A percentile compares a stretch with the other conserved stretches of the same genome.
phyloP scores from a whole-genome alignment of 495 filamentous ascomycete genomes.

The Pyrenopolyporus hunteri region DNA sequence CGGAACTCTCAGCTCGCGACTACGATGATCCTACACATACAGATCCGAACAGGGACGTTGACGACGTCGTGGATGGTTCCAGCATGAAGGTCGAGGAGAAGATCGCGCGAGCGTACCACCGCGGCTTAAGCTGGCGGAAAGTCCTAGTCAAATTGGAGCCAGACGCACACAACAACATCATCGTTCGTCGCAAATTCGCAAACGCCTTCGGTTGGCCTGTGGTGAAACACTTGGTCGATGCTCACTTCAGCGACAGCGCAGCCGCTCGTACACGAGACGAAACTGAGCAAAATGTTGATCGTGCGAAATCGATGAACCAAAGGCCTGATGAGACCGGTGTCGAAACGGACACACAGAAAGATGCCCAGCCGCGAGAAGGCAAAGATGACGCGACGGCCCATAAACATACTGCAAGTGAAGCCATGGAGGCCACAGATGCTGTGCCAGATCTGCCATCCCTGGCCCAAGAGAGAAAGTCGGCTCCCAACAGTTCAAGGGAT shows the following conservation, averaged over 20 bases:
- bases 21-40: slow-evolving; percentile 47
- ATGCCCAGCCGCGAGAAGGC: slow-evolving; percentile 10
- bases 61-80: slow-evolving; percentile 58
- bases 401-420: slow-evolving; percentile 46
- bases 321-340: slow-evolving; percentile 47
- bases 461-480: slow-evolving; percentile 25
- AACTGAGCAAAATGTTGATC: slow-evolving; percentile 47
- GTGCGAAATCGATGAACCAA: slow-evolving; percentile 47
- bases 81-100: slow-evolving; percentile 94
- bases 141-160: slow-evolving; percentile 94
- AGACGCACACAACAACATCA: slow-evolving; percentile 98
- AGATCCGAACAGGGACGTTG: slow-evolving; percentile 46
- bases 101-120: slow-evolving; percentile 93
- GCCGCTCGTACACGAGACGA: slow-evolving; percentile 65
- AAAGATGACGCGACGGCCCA: slow-evolving; percentile 12
- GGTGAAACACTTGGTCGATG: slow-evolving; percentile 88
- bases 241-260: slow-evolving; percentile 80
- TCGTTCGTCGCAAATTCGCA: slow-evolving; percentile 92
- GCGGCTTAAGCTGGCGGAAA: slow-evolving; percentile 90
- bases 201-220: slow-evolving; percentile 99
- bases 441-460: slow-evolving; percentile 45
- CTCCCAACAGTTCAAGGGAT: slow-evolving; percentile 36
- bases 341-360: slow-evolving; percentile 41
- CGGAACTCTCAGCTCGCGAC: slow-evolving; percentile 43
- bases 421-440: slow-evolving; percentile 46